Evolutionary conservation across 306 rosid species (phyloP).

Genomic region (Corylus heterophylla): DNA sequence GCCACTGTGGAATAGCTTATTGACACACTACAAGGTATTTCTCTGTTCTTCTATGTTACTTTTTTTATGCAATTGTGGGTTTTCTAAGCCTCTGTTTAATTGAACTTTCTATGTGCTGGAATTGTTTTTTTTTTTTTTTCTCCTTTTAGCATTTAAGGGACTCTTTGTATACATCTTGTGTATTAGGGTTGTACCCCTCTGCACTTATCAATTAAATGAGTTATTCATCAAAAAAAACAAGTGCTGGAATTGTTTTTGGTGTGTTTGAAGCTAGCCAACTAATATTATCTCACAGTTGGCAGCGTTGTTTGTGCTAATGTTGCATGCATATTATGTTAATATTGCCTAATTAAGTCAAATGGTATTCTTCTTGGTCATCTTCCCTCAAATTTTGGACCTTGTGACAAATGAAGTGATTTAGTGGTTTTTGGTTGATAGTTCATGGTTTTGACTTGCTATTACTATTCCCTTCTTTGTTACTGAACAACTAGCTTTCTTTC

Average conservation of each 20-base stretch:
- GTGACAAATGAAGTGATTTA: neutral
- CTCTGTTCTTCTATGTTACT: neutral
- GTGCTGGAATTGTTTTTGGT: conserved; percentile 1
- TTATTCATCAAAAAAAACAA: no score
- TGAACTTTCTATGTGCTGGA: conserved; percentile 2
- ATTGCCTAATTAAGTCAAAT: neutral
- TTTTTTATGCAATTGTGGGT: neutral
- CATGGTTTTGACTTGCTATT: neutral
- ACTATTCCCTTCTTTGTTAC: neutral
- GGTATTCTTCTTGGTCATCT: neutral
- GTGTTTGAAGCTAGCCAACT: neutral
- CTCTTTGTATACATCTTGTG: no score
- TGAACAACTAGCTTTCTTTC: conserved; percentile 1
- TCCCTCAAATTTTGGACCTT: neutral
- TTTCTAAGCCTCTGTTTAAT: conserved; percentile 11
- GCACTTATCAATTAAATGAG: no score
- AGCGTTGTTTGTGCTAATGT: neutral
- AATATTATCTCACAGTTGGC: neutral
- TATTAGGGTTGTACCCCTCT: no score
- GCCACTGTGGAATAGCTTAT: conserved; percentile 92
- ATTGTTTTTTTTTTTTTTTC: neutral
- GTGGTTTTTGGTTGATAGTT: neutral
- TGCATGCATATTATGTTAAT: neutral
- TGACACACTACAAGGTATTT: conserved; percentile 96
- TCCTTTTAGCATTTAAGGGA: no score